Evolutionary conservation across 805 yeast species (phyloP), one percentile per base, ranked within the genome.

Genomic region (Lachancea sp.): DNA sequence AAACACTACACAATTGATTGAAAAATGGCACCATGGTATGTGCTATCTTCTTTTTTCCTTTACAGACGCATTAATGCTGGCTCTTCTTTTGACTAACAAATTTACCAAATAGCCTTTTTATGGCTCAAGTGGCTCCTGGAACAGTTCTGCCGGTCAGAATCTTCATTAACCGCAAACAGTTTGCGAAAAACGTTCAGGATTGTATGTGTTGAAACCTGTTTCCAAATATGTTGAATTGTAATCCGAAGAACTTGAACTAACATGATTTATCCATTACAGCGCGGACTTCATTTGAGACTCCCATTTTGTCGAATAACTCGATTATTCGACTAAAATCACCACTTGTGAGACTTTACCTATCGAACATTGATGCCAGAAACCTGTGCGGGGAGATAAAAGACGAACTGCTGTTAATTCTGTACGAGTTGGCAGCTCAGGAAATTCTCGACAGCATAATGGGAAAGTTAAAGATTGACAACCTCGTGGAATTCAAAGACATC

Each of bases 291-390:
- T 59, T 63, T 37, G 63, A 63, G 26, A 60, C 67, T 3, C 68
- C 68, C 0, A 42, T 63, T 11, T 46, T 62, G n/a, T 59, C 68
- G 1, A 63, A 58, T 36, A 63, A 62, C 48, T 62, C 68, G 3
- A 60, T 63, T 2, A 52, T 63, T 1, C 50, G 61, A 17, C 49
- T 63, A 41, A 61, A 58, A 44, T 60, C 67, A 3, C 61, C 65
- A 1, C 43, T 45, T 1, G 54, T 57, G 1, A 54, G 55, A 22
- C 53, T 63, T 17, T 59, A 55, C 38, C 50, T 63, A 3, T 62
- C 67, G 3, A 57, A 59, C 38, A 46, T 49, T n/a, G 68, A 63
- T 43, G 54, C 61, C 57, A 41, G 46, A 3, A 50, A 36, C 22
- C 39, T 63, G 2, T 55, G 58, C 36, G 41, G 56, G 6, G 66